A percentile compares a stretch with the other conserved stretches of the same genome.
Evolutionary conservation across 768 basidiomycete genomes (phyloP).

Genomic region (Naganishia friedmannii): DNA sequence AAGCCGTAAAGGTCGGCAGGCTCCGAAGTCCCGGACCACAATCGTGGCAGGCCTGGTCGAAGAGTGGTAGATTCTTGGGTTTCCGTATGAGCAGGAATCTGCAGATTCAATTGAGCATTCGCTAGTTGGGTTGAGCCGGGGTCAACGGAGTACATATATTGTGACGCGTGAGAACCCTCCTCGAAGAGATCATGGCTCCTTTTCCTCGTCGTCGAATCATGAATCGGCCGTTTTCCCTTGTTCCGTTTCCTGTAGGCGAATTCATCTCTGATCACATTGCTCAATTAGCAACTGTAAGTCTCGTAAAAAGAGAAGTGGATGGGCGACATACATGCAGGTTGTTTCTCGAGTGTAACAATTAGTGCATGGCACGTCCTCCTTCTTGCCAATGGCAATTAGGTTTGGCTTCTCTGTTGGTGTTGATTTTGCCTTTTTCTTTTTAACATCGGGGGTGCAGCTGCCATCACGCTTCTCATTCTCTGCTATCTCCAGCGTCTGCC

Average conservation of each 20-base stretch:
- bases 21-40: conserved; percentile 47
- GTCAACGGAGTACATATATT: background rate
- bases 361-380: conserved; percentile 63
- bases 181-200: background rate
- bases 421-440: conserved; percentile 26
- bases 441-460: conserved; percentile 16
- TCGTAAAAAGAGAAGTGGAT: too few species aligned
- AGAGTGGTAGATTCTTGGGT: background rate
- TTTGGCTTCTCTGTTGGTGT: conserved; percentile 1
- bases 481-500: conserved; percentile 49
- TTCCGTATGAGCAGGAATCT: background rate
- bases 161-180: background rate
- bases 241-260: conserved; percentile 64
- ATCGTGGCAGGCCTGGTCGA: conserved; percentile 50
- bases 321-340: conserved; percentile 78
- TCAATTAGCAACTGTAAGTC: background rate
- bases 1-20: background rate
- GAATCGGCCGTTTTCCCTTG: background rate
- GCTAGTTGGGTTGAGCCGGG: background rate
- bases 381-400: conserved; percentile 21
- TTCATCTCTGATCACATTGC: conserved; percentile 64
- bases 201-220: background rate
- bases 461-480: conserved; percentile 32
- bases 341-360: conserved; percentile 85
- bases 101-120: background rate